These are phyloP conservation scores for Fusarium floridanum DNA, from an alignment of 2,329 filamentous ascomycete species.

Conservation along the genomic window DNA sequence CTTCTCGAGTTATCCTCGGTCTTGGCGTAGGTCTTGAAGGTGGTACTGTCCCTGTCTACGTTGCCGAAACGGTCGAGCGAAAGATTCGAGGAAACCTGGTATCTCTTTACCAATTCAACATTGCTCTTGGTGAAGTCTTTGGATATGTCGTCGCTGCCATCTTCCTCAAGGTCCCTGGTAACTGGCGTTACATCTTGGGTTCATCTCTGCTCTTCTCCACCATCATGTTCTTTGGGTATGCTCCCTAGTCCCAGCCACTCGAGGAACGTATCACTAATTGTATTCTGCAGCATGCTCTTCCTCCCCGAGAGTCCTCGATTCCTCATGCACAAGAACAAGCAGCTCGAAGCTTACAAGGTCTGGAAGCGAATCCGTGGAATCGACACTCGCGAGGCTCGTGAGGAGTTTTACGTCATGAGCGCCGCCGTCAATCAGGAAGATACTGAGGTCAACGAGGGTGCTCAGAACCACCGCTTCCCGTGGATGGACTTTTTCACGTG, in stretches of 20 bases:
- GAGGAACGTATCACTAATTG: slow-evolving; percentile 39
- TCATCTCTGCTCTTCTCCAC: slow-evolving; percentile 77
- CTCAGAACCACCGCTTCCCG: slow-evolving; percentile 68
- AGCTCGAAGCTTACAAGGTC: slow-evolving; percentile 66
- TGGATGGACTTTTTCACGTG: slow-evolving; percentile 81
- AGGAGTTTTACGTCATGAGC: slow-evolving; percentile 81
- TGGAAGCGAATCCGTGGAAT: slow-evolving; percentile 80
- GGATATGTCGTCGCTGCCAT: slow-evolving; percentile 81
- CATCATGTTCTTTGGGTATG: slow-evolving; percentile 54
- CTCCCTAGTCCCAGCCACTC: no score
- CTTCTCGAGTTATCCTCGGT: slow-evolving; percentile 76
- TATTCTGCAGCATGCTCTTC: slow-evolving; percentile 72
- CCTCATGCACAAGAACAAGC: slow-evolving; percentile 74
- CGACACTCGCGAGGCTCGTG: slow-evolving; percentile 66
- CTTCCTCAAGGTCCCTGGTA: slow-evolving; percentile 76
- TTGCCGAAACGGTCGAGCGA: slow-evolving; percentile 78
- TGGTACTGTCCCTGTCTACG: slow-evolving; percentile 80
- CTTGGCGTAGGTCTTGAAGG: slow-evolving; percentile 79
- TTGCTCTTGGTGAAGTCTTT: slow-evolving; percentile 79
- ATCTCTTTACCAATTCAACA: slow-evolving; percentile 81
- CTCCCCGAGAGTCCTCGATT: slow-evolving; percentile 78
- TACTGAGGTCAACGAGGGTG: slow-evolving; percentile 62
- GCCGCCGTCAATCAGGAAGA: slow-evolving; percentile 70
- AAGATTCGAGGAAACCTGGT: slow-evolving; percentile 78
- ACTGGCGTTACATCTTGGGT: slow-evolving; percentile 81